Evolutionary conservation across 148 eudicot genomes (phyloP).

Genomic region (Nepenthes gracilis): DNA sequence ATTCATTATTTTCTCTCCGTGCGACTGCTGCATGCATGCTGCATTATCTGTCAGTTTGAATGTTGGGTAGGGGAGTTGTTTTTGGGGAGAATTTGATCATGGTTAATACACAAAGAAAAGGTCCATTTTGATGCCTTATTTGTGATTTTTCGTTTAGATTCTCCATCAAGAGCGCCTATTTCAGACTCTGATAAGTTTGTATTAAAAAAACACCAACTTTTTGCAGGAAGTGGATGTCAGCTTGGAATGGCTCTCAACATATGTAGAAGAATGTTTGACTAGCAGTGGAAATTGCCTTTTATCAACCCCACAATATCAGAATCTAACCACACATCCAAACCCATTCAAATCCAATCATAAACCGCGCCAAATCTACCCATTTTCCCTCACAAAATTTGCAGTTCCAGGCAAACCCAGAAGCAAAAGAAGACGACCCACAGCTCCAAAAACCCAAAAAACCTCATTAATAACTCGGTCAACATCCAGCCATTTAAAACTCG

Average conservation of each 20-base stretch:
- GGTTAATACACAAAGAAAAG: too few relatives aligned
- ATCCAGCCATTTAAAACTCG: not conserved
- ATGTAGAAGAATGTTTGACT: conserved; percentile 35
- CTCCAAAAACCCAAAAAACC: conserved; percentile 14
- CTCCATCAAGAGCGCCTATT: too few relatives aligned
- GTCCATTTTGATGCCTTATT: too few relatives aligned
- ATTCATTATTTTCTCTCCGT: too few relatives aligned
- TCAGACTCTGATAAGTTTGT: too few relatives aligned
- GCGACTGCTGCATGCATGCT: too few relatives aligned
- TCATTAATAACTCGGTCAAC: conserved; percentile 10
- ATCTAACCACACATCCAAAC: not conserved
- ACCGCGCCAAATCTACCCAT: not conserved
- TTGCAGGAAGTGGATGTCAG: conserved; percentile 24
- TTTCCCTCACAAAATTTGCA: not conserved
- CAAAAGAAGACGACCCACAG: conserved; percentile 16
- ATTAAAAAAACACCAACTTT: too few relatives aligned
- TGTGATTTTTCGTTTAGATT: too few relatives aligned
- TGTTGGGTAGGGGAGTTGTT: too few relatives aligned
- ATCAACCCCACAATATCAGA: not conserved
- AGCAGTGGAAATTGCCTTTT: conserved; percentile 24
- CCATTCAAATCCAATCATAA: not conserved
- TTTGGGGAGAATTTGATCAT: too few relatives aligned
- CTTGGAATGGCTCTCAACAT: conserved; percentile 29
- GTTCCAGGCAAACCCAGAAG: conserved; percentile 22
- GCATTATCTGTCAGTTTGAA: too few relatives aligned